phyloP scores from a whole-genome alignment of 139 green algal genomes.

The Picochlorum sp. region DNA sequence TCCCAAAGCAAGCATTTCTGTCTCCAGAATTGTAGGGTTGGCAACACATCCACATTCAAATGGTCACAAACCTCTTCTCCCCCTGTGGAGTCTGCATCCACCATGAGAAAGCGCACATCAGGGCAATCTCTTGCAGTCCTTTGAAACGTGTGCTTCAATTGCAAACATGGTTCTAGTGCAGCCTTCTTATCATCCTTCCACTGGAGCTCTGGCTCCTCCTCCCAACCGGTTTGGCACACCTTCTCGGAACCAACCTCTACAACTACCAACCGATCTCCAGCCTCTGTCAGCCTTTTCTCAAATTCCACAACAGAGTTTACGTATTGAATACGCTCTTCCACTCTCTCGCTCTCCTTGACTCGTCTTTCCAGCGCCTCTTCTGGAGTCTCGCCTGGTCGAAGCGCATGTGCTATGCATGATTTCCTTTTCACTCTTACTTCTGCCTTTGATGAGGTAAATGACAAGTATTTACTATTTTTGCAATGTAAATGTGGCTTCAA shows the following conservation, averaged over 20 bases:
- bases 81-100: slow-evolving; percentile 48
- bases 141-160: slow-evolving; percentile 62
- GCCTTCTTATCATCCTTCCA: slow-evolving; percentile 59
- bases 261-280: slow-evolving; percentile 56
- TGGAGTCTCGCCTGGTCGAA: slow-evolving; percentile 33
- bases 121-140: slow-evolving; percentile 62
- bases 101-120: slow-evolving; percentile 53
- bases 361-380: slow-evolving; percentile 47
- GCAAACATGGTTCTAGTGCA: slow-evolving; percentile 37
- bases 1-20: slow-evolving; percentile 60
- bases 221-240: slow-evolving; percentile 58
- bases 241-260: slow-evolving; percentile 54
- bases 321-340: slow-evolving; percentile 49
- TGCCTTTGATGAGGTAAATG: no score
- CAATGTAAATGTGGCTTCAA: no score
- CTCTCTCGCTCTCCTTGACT: slow-evolving; percentile 38
- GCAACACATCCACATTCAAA: slow-evolving; percentile 58
- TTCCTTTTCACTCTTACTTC: no score
- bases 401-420: not conserved
- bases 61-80: slow-evolving; percentile 36
- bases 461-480: no score
- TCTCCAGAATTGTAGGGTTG: slow-evolving; percentile 69
- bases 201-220: slow-evolving; percentile 68
- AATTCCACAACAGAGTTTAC: slow-evolving; percentile 36
- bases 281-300: slow-evolving; percentile 24